A percentile compares a stretch with the other conserved stretches of the same genome.
phyloP scores from a whole-genome alignment of 495 filamentous ascomycete genomes.

The Baudoinia panamericana region DNA sequence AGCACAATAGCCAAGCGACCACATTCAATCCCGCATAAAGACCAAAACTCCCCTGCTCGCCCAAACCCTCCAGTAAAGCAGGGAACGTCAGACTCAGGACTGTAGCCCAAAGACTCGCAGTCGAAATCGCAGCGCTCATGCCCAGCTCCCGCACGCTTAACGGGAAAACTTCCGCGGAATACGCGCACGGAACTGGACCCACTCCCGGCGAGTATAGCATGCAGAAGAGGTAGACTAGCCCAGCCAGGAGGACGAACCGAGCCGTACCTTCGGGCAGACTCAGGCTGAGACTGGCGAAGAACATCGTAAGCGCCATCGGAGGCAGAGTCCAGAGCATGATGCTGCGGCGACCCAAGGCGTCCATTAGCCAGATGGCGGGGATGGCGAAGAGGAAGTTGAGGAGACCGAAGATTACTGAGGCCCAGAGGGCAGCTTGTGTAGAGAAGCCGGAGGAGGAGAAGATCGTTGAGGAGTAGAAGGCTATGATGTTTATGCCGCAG shows the following conservation, averaged over 20 bases:
- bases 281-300: slow-evolving; percentile 10
- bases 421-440: slow-evolving; percentile 9
- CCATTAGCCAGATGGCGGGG: slow-evolving; percentile 20
- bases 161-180: slow-evolving; percentile 47
- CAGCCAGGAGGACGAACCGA: slow-evolving; percentile 11
- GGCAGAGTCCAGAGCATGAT: slow-evolving; percentile 18
- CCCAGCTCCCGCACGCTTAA: slow-evolving; percentile 29
- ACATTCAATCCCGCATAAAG: slow-evolving; percentile 51
- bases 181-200: slow-evolving; percentile 45
- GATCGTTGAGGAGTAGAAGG: slow-evolving; percentile 19
- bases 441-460: slow-evolving; percentile 15
- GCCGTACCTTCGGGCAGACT: slow-evolving; percentile 3
- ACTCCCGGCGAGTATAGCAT: slow-evolving; percentile 42
- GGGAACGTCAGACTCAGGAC: slow-evolving; percentile 49
- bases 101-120: slow-evolving; percentile 25
- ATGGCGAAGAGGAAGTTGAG: slow-evolving; percentile 18
- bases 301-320: slow-evolving; percentile 13
- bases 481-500: slow-evolving; percentile 23
- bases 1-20: slow-evolving; percentile 42
- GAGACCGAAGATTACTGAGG: slow-evolving; percentile 17
- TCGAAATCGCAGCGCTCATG: slow-evolving; percentile 35
- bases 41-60: slow-evolving; percentile 44
- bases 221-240: slow-evolving; percentile 17
- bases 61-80: slow-evolving; percentile 35
- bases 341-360: slow-evolving; percentile 17